Base-by-base conservation (phyloP, 2,329 filamentous ascomycete genomes). In the Ophiostoma ips region DNA sequence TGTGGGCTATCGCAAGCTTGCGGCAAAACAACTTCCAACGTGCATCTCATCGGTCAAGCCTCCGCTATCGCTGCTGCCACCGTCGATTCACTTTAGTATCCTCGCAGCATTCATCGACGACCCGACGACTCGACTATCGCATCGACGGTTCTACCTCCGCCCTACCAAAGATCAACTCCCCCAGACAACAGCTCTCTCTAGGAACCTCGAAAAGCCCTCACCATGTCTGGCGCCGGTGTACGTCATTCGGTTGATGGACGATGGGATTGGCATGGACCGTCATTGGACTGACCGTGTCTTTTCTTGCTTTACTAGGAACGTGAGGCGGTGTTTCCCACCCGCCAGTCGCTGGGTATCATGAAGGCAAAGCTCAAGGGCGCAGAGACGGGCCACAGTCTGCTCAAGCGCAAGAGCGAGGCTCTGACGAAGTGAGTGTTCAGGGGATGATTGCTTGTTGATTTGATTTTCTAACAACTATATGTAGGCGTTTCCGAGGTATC, bases 331-430 rank as follows among this genome's bases (percentile, higher is more conserved):
- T 98, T 98, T 70, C 87, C 92, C 62, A 98, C 92, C 64, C 87
- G 92, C 62, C 92, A 98, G 74, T 94, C 88, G 66, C 75, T 98
- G 69, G 89, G 88, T 57, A 69, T 94, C 64, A 98, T 98, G 90
- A 96, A 96, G 71, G 81, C 83, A 58, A 98, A 98, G 75, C 81
- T 98, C 63, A 96, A 96, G 74, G 90, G 85, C 55, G 85, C 85
- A 50, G 84, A 90, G 66, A 87, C 80, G 43, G 92, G 92, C 46
- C 90, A 98, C 71, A 95, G 85, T 66, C 72, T 98, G 64, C 72
- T 98, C 56, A 98, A 98, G 75, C 77, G 92, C 63, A 98, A 98
- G 75, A 95, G 89, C 66, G 92, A 98, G 69, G 92, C 92, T 59
- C 73, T 98, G 55, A 98, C 92, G 57, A 98, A 98, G 87, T 94